Base-by-base conservation (phyloP, 2,329 filamentous ascomycete species). In the Pseudocercospora eumusae region DNA sequence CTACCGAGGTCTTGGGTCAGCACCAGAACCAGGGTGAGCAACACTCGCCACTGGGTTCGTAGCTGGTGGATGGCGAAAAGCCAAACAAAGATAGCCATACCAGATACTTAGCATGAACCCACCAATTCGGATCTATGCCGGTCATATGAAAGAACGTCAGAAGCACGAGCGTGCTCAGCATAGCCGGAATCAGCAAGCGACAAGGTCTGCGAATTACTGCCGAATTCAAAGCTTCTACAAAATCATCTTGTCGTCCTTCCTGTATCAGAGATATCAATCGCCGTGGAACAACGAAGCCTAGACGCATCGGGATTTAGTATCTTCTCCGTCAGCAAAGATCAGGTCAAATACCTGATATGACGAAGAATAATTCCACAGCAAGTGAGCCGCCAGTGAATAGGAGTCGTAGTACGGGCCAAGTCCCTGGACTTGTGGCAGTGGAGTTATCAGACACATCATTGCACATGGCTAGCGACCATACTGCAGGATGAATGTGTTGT, bases 381-480 rank as follows among this genome's bases (percentile, higher is more conserved):
- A 82, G 83, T 74, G 88, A 83, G 0, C 86, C 84, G 1, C 86
- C 86, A 0, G 80, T 78, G 69, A 88, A 87, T 63, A 88, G 21
- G 42, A 61, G 7, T n/a, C 59, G 27, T 5, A 61, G 18, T 13
- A 61, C 27, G 6, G 59, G 54, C 59, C 59, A 61, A 27, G 25
- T 50, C 8, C 53, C 53, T 13, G 21, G 85, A 13, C 20, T 23
- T 15, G 18, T 40, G 36, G 36, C 36, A 4, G 36, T 40, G 5
- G 36, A 40, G 1, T 40, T 15, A 18, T 40, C 36, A 40, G 36
- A 40, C 36, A 69, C 88, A 86, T 78, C 73, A 64, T 78, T 75
- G 15, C 56, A 60, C n/a, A 42, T 57, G 13, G 57, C 42, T 15
- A 49, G 20, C 44, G 20, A 49, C 44, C 20, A 49, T 11, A 25